These are phyloP conservation scores for Microbotryum saponariae DNA, from an alignment of 1,284 basidiomycete species.

Conservation along the genomic window DNA sequence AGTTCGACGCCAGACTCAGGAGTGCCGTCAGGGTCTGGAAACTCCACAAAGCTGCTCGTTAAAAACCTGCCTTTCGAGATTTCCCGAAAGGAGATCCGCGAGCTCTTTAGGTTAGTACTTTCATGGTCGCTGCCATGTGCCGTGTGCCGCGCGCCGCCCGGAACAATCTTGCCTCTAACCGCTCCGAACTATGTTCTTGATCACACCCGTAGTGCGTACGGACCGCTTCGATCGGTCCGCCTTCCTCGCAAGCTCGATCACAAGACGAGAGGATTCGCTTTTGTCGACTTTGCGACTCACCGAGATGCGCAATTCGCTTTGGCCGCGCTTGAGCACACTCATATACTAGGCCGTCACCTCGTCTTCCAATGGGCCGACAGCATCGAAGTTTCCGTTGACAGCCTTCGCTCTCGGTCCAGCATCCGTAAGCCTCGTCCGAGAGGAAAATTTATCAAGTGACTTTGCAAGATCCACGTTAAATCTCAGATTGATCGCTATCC, in stretches of 20 bases:
- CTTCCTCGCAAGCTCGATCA: slow-evolving; percentile 79
- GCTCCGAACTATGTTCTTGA: neutral
- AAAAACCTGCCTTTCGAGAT: slow-evolving; percentile 98
- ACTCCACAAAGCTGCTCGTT: slow-evolving; percentile 74
- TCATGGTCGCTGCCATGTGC: slow-evolving; percentile 17
- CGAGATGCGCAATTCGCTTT: slow-evolving; percentile 81
- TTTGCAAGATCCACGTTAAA: slow-evolving; percentile 34
- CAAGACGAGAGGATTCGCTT: slow-evolving; percentile 84
- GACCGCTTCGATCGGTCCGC: slow-evolving; percentile 82
- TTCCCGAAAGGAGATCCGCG: slow-evolving; percentile 81
- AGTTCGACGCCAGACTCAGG: slow-evolving; percentile 31
- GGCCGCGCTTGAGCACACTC: slow-evolving; percentile 77
- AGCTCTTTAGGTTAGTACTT: slow-evolving; percentile 66
- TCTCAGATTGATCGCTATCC: slow-evolving; percentile 39
- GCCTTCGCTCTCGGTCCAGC: slow-evolving; percentile 43
- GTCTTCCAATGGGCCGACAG: slow-evolving; percentile 83
- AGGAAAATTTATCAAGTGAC: neutral
- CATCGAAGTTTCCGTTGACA: too few species aligned
- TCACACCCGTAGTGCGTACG: slow-evolving; percentile 60
- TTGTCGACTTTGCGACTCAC: slow-evolving; percentile 82
- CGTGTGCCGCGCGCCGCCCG: slow-evolving; percentile 4
- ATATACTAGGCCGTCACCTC: slow-evolving; percentile 88
- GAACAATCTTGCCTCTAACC: slow-evolving; percentile 1
- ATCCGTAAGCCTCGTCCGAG: neutral
- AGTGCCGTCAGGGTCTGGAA: slow-evolving; percentile 47